These are phyloP conservation scores for Triticum aestivum DNA, from an alignment of 176 grass and related monocot genomes.

Conservation along the genomic window DNA sequence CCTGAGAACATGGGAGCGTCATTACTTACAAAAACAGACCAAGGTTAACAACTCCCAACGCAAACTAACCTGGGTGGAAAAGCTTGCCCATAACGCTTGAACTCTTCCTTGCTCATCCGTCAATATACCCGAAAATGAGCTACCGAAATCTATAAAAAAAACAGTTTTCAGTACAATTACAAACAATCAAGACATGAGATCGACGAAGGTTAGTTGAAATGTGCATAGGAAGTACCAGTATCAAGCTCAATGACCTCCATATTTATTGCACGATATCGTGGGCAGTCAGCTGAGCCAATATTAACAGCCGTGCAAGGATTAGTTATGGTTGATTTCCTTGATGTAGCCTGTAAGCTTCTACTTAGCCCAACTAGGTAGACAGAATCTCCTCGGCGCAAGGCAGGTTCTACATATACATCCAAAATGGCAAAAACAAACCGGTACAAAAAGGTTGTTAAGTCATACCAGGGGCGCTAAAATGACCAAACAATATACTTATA, in stretches of 20 bases:
- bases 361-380: slow-evolving; percentile 95
- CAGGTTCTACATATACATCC: slow-evolving; percentile 63
- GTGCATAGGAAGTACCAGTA: slow-evolving; percentile 63
- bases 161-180: slow-evolving; percentile 13
- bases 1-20: slow-evolving; percentile 39
- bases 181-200: not conserved
- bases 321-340: slow-evolving; percentile 97
- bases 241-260: slow-evolving; percentile 99
- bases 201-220: not conserved
- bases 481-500: slow-evolving; percentile 15
- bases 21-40: slow-evolving; percentile 38
- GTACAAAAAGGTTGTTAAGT: not conserved
- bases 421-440: not conserved
- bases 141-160: slow-evolving; percentile 87
- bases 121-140: slow-evolving; percentile 91
- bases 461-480: not conserved
- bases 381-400: slow-evolving; percentile 93
- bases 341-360: slow-evolving; percentile 97
- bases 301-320: slow-evolving; percentile 99
- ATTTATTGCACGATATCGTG: slow-evolving; percentile 91
- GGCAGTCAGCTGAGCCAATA: slow-evolving; percentile 96
- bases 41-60: slow-evolving; percentile 22
- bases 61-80: slow-evolving; percentile 95
- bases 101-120: slow-evolving; percentile 97
- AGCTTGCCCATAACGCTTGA: slow-evolving; percentile 99